Conservation (phyloP, 495 filamentous ascomycete species). For the Penicillium crystallinum region DNA sequence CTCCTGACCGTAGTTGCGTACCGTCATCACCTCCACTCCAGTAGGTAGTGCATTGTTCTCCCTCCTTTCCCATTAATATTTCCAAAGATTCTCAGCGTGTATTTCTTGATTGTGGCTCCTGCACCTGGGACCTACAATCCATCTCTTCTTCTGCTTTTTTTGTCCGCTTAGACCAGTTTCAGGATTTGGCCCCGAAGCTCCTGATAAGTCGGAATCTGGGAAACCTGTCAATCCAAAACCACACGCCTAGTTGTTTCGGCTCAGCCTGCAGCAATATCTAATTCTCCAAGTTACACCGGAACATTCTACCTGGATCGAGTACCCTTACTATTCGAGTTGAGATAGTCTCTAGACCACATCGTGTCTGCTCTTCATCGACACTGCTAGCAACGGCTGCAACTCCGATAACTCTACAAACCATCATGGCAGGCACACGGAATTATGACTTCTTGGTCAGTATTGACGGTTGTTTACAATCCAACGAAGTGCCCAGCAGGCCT, state of each 20-base stretch:
- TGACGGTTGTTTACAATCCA: neutral
- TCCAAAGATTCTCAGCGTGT: neutral
- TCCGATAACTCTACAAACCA: constrained; percentile 15
- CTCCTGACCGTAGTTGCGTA: neutral
- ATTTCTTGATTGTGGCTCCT: neutral
- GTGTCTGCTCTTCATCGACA: constrained; percentile 14
- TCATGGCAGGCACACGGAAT: constrained; percentile 93
- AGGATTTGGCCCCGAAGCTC: constrained; percentile 11
- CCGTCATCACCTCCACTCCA: constrained; percentile 27
- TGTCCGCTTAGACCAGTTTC: neutral
- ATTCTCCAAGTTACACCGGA: neutral
- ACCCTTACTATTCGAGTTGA: neutral
- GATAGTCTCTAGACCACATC: neutral
- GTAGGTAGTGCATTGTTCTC: constrained; percentile 3
- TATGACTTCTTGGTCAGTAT: constrained; percentile 91
- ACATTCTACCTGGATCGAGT: neutral
- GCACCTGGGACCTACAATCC: neutral
- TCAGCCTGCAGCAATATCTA: neutral
- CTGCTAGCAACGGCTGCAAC: neutral
- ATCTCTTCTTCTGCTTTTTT: too few relatives aligned
- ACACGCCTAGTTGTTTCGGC: constrained; percentile 13
- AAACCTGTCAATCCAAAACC: constrained; percentile 6
- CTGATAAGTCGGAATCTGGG: constrained; percentile 14
- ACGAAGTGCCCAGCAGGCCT: neutral
- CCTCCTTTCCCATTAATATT: constrained; percentile 6